A percentile compares a stretch with the other conserved stretches of the same genome.
phyloP scores from a whole-genome alignment of 2,329 filamentous ascomycete genomes.

The Myriangium duriaei region DNA sequence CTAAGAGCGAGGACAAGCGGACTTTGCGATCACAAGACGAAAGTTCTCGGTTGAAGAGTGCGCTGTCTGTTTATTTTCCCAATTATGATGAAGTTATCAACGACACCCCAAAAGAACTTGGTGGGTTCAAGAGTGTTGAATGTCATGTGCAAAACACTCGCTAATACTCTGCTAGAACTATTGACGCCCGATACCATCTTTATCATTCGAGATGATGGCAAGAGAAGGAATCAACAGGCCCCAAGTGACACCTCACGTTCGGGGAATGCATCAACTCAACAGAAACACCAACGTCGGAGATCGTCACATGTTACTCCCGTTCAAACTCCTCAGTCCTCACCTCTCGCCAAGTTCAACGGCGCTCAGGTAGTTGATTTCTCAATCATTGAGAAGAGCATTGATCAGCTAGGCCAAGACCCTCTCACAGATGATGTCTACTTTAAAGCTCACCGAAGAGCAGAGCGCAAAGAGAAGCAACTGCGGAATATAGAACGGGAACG shows the following conservation, averaged over 20 bases:
- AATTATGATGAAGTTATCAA: constrained; percentile 93
- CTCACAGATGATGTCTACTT: constrained; percentile 44
- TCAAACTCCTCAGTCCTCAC: constrained; percentile 15
- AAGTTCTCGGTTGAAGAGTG: constrained; percentile 76
- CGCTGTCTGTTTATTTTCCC: constrained; percentile 78
- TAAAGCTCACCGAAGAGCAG: constrained; percentile 47
- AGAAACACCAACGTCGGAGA: not conserved
- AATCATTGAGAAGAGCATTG: constrained; percentile 23
- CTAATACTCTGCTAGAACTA: constrained; percentile 44
- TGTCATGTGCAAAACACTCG: constrained; percentile 6
- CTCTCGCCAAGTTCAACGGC: constrained; percentile 16
- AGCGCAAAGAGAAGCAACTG: constrained; percentile 54
- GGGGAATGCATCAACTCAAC: not conserved
- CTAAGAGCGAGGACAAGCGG: constrained; percentile 46
- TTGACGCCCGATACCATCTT: constrained; percentile 63
- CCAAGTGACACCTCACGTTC: too few relatives aligned
- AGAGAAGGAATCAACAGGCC: constrained; percentile 17
- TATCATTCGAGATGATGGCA: constrained; percentile 48
- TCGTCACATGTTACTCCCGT: too few relatives aligned
- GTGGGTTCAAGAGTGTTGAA: constrained; percentile 1
- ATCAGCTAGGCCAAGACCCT: constrained; percentile 36
- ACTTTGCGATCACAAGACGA: constrained; percentile 77
- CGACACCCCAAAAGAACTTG: constrained; percentile 61
- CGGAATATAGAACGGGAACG: constrained; percentile 56
- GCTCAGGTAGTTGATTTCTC: constrained; percentile 31